Evolutionary conservation across 1,139 yeast species (phyloP), one percentile per base, ranked within the genome.

Genomic region (Zygoascus sp.): DNA sequence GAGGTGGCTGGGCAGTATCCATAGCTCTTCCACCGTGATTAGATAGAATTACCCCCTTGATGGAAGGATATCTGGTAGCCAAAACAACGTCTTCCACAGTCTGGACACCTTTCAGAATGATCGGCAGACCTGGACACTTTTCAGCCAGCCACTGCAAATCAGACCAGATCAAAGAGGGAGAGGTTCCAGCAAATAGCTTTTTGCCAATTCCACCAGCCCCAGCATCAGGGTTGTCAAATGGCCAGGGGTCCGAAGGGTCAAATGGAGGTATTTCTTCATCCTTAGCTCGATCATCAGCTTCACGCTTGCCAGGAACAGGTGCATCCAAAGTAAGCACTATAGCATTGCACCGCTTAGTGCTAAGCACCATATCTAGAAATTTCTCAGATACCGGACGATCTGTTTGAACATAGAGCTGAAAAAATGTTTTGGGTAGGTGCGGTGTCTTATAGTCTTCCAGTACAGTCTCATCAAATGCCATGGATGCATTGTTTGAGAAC

Each of bases 291-390:
- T 76, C 78, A 56, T 77, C 81, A 53, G 75, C 74, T 55, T 77
- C 81, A 58, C 95, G 75, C 58, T 87, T 77, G n/a, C 95, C 95
- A 48, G 86, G 74, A 45, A 83, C 79, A 8, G 95, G 92, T 0
- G 95, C 92, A 69, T 86, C 95, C 11, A 86, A 88, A 0, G 94
- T 84, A 37, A 84, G 75, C 56, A 84, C 83, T n/a, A 84, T 68
- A 0, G 86, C 94, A 62, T 79, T 86, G 50, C 77, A 73, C 32
- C 52, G 45, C 16, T 63, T 63, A 1, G 65, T 59, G 6, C 37
- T 55, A 15, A 60, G 46, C 0, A 86, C 89, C 50, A 79, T 78
- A 49, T 70, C 68, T 25, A 84, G 75, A 53, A 81, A 69, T 19
- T 70, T 62, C 39, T 72, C 73, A 23, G 86, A 78, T 15, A 40